phyloP scores from a whole-genome alignment of 1,284 basidiomycete species.

The Sporisorium graminicola region DNA sequence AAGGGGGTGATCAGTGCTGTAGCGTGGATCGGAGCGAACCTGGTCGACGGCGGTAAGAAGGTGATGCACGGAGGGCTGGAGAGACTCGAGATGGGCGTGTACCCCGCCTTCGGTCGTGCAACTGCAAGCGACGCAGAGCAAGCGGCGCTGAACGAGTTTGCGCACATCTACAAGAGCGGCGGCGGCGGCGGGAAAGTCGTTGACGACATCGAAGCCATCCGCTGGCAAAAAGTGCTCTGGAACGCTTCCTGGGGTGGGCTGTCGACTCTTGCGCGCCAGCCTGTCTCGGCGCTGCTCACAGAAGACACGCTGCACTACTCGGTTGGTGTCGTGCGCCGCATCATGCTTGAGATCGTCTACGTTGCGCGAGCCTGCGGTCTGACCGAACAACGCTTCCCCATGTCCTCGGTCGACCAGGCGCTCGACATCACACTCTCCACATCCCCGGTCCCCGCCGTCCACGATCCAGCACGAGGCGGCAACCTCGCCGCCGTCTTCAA shows the following conservation, averaged over 20 bases:
- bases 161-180: conserved; percentile 68
- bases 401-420: conserved; percentile 46
- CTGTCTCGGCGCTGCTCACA: conserved; percentile 70
- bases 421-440: conserved; percentile 50
- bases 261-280: conserved; percentile 71
- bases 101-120: conserved; percentile 18
- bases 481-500: conserved; percentile 51
- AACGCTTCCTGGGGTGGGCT: conserved; percentile 65
- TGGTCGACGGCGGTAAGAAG: conserved; percentile 45
- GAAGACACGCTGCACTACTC: conserved; percentile 68
- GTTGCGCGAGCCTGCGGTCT: conserved; percentile 69
- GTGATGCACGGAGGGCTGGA: conserved; percentile 58
- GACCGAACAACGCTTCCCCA: conserved; percentile 50
- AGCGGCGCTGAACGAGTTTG: conserved; percentile 66
- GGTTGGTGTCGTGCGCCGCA: conserved; percentile 68
- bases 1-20: conserved; percentile 68
- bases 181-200: conserved; percentile 70
- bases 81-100: conserved; percentile 70
- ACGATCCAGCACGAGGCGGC: conserved; percentile 11
- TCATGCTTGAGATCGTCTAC: conserved; percentile 71
- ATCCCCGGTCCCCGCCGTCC: conserved; percentile 1
- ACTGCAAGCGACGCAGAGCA: conserved; percentile 47
- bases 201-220: conserved; percentile 72
- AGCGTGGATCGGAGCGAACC: conserved; percentile 72
- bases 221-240: conserved; percentile 72